Conservation (phyloP, 164 flowering plant species). For the Sedum album region DNA sequence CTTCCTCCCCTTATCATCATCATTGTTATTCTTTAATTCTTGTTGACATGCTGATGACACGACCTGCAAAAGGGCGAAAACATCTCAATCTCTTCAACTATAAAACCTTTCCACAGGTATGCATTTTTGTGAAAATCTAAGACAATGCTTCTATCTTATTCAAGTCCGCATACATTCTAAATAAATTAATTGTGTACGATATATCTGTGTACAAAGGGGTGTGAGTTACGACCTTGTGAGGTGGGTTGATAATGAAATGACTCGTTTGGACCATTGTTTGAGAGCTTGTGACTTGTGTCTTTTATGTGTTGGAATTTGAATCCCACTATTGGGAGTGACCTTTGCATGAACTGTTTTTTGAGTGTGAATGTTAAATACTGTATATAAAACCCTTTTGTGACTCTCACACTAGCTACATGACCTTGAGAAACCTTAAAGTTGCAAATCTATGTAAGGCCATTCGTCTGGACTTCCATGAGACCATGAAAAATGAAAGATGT, state of each 20-base stretch:
- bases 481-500: background rate
- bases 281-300: slow-evolving; percentile 6
- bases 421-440: background rate
- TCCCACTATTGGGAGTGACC: background rate
- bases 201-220: background rate
- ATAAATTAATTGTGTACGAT: no score
- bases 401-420: background rate
- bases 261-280: background rate
- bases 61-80: background rate
- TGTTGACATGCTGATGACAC: background rate
- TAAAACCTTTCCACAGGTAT: background rate
- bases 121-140: background rate
- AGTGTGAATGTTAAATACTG: background rate
- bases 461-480: background rate
- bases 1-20: background rate
- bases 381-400: background rate
- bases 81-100: background rate
- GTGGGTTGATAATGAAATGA: background rate
- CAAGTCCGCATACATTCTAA: background rate
- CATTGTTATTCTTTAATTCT: background rate
- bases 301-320: slow-evolving; percentile 4
- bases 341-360: background rate
- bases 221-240: background rate
- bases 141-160: background rate
- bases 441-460: background rate